Conservation (phyloP, 192 early-diverging fungal genomes). For the Mortierella hygrophila region DNA sequence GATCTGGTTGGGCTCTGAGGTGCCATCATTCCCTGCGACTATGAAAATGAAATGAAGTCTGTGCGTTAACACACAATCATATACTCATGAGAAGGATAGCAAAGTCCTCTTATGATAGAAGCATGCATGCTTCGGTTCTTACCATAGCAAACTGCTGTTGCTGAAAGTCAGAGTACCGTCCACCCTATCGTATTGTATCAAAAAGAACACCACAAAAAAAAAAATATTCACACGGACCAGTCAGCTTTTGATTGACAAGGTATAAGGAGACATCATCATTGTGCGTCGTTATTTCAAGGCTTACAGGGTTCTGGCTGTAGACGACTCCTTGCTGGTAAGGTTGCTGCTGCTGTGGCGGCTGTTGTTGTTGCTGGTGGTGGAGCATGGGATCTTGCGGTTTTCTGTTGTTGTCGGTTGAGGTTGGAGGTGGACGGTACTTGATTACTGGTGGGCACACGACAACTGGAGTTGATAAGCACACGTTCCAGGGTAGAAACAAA, state of each 20-base stretch:
- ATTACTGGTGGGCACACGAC: neutral
- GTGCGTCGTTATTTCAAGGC: neutral
- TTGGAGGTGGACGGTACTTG: neutral
- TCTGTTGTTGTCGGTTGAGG: neutral
- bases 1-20: slow-evolving; percentile 31
- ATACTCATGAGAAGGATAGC: neutral
- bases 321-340: slow-evolving; percentile 14
- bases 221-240: neutral
- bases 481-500: neutral
- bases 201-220: neutral
- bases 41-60: neutral
- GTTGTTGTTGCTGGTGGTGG: slow-evolving; percentile 9
- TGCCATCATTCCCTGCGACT: slow-evolving; percentile 36
- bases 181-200: slow-evolving; percentile 11
- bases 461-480: neutral
- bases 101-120: neutral
- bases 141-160: slow-evolving; percentile 30
- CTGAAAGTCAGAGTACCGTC: slow-evolving; percentile 26
- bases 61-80: neutral
- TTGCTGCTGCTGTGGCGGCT: slow-evolving; percentile 5
- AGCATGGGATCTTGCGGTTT: neutral
- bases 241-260: neutral
- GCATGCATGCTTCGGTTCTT: neutral
- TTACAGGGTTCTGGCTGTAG: slow-evolving; percentile 25
- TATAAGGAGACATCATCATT: neutral